Evolutionary conservation across 2,329 filamentous ascomycete species (phyloP).

Genomic region (Alternaria novae-zelandiae): DNA sequence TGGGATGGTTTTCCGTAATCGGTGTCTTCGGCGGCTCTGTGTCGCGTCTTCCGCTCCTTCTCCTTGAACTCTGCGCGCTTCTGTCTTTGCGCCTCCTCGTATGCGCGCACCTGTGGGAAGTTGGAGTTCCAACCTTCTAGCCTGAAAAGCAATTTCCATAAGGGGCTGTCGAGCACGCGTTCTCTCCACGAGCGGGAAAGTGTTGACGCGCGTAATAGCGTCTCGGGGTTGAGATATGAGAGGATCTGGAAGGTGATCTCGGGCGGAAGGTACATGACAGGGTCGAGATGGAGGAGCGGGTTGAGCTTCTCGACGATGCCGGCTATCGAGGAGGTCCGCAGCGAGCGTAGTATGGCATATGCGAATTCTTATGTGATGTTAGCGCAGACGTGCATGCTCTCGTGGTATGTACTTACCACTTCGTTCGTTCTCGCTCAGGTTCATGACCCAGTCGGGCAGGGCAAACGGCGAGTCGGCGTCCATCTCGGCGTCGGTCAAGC

Average conservation of each 20-base stretch:
- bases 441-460: conserved; percentile 63
- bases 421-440: conserved; percentile 61
- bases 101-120: conserved; percentile 66
- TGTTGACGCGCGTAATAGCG: conserved; percentile 78
- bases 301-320: conserved; percentile 80
- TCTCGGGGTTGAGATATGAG: conserved; percentile 80
- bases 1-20: conserved; percentile 58
- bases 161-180: conserved; percentile 78
- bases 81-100: conserved; percentile 64
- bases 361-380: conserved; percentile 69
- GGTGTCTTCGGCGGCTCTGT: conserved; percentile 53
- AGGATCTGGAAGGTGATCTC: conserved; percentile 93
- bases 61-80: conserved; percentile 44
- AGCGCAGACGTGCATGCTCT: not conserved
- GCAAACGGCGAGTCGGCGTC: conserved; percentile 41
- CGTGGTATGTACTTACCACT: conserved; percentile 54
- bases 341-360: conserved; percentile 75
- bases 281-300: conserved; percentile 90
- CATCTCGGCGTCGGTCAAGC: conserved; percentile 43
- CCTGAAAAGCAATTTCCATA: conserved; percentile 86
- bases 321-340: conserved; percentile 81
- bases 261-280: conserved; percentile 80
- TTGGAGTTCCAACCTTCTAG: conserved; percentile 86
- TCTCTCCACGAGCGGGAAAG: conserved; percentile 84
- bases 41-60: conserved; percentile 55